phyloP scores from a whole-genome alignment of 2,329 filamentous ascomycete species.

The Talaromyces albobiverticillius region DNA sequence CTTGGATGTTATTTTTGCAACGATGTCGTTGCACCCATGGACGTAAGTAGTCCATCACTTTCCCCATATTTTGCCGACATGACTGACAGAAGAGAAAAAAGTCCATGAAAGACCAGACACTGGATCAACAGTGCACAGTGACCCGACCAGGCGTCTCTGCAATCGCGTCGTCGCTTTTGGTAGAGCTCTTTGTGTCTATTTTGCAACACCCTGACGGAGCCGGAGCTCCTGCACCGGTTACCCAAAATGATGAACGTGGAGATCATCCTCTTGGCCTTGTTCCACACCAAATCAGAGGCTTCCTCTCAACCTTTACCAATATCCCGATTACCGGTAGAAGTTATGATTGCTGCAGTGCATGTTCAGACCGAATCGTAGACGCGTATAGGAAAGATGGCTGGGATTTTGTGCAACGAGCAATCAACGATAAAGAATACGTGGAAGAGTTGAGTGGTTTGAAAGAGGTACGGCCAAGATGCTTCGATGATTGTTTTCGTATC shows the following conservation, averaged over 20 bases:
- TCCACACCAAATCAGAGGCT: constrained; percentile 63
- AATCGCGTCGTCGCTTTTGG: constrained; percentile 85
- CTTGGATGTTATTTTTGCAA: constrained; percentile 98
- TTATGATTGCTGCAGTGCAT: constrained; percentile 63
- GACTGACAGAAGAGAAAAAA: constrained; percentile 33
- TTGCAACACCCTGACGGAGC: constrained; percentile 72
- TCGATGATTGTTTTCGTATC: not conserved
- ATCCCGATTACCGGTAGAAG: constrained; percentile 55
- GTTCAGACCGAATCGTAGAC: constrained; percentile 54
- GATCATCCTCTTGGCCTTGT: constrained; percentile 52
- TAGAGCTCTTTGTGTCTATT: constrained; percentile 83
- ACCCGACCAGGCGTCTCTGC: constrained; percentile 89
- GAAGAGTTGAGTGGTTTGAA: constrained; percentile 61
- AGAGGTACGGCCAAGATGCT: constrained; percentile 43
- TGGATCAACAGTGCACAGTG: constrained; percentile 97
- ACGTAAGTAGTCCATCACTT: constrained; percentile 62
- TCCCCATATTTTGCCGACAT: constrained; percentile 14
- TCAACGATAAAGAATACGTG: constrained; percentile 62
- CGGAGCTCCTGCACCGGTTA: constrained; percentile 38
- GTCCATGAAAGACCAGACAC: constrained; percentile 90
- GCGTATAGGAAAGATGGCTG: constrained; percentile 56
- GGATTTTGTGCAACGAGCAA: constrained; percentile 58
- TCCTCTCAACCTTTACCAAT: constrained; percentile 59
- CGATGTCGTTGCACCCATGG: constrained; percentile 89
- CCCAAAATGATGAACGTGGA: constrained; percentile 30